A percentile compares a stretch with the other conserved stretches of the same genome.
These are phyloP conservation scores for Biancaea sappan DNA, from an alignment of 306 rosid genomes.

Conservation along the genomic window DNA sequence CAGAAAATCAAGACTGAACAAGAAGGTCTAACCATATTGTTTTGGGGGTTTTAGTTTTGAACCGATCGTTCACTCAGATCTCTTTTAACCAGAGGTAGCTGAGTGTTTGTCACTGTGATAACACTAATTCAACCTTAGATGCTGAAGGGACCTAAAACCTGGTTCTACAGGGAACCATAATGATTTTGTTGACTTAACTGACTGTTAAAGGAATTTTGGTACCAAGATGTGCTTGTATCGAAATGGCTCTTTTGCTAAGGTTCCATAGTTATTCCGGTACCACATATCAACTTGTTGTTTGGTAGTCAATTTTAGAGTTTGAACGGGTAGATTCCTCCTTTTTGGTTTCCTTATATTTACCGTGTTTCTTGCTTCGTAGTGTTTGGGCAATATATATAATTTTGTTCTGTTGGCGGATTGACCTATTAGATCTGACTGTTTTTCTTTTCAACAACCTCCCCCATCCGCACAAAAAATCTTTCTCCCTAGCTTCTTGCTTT, in stretches of 20 bases:
- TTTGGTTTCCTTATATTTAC: too few species aligned
- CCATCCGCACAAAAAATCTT: too few species aligned
- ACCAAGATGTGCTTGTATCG: not conserved
- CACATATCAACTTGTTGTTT: not conserved
- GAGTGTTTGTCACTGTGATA: constrained; percentile 5
- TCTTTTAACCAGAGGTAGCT: not conserved
- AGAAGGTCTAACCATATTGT: constrained; percentile 30
- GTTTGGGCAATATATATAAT: too few species aligned
- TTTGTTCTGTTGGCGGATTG: not conserved
- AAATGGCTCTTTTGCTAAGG: not conserved
- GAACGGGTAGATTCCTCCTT: not conserved
- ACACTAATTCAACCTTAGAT: constrained; percentile 9
- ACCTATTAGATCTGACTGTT: too few species aligned
- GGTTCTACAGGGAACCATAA: not conserved
- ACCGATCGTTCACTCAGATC: not conserved
- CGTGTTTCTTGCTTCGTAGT: too few species aligned
- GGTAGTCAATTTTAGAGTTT: not conserved
- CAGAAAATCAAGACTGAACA: constrained; percentile 43
- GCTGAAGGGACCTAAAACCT: too few species aligned
- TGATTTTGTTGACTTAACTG: constrained; percentile 12
- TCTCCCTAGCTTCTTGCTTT: not conserved
- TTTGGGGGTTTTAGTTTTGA: not conserved
- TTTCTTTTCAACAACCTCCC: too few species aligned
- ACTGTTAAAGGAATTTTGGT: not conserved
- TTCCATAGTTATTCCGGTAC: not conserved